phyloP scores from a whole-genome alignment of 2,329 filamentous ascomycete genomes.

The Chaetothyriales sp. region DNA sequence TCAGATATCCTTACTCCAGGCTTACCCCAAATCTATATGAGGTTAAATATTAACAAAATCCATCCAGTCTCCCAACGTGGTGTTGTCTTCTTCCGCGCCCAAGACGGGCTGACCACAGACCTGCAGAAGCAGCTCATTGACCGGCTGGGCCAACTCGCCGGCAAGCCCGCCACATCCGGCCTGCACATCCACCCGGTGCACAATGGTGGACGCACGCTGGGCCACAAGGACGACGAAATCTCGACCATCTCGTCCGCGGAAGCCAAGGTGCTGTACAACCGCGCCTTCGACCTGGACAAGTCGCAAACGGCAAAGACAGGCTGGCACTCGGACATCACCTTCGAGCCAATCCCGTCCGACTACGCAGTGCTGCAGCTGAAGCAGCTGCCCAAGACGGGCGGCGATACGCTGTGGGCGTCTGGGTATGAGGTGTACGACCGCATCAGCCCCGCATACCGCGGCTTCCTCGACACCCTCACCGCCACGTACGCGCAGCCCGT shows the following conservation, averaged over 20 bases:
- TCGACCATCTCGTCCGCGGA: constrained; percentile 47
- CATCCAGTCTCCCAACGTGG: constrained; percentile 48
- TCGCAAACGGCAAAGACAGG: constrained; percentile 30
- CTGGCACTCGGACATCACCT: constrained; percentile 48
- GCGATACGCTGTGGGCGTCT: constrained; percentile 51
- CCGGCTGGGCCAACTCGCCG: constrained; percentile 43
- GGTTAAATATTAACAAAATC: not conserved
- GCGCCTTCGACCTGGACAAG: constrained; percentile 22
- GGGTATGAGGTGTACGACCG: constrained; percentile 54
- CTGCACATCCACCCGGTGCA: constrained; percentile 47
- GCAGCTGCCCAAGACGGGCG: constrained; percentile 39
- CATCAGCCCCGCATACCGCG: constrained; percentile 36
- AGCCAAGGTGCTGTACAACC: constrained; percentile 32
- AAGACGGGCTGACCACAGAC: constrained; percentile 45
- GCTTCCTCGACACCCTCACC: constrained; percentile 44
- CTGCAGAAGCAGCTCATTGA: constrained; percentile 51
- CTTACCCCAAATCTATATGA: not conserved
- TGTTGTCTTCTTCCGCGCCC: constrained; percentile 55
- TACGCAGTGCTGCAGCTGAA: constrained; percentile 47
- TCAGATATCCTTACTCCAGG: constrained; percentile 1
- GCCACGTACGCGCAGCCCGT: constrained; percentile 38
- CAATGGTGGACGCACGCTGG: constrained; percentile 40
- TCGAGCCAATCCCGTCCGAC: constrained; percentile 48
- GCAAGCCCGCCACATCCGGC: constrained; percentile 41
- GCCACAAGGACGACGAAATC: constrained; percentile 44